Conservation (phyloP, 2,329 filamentous ascomycete species). For the Claviceps monticola region DNA sequence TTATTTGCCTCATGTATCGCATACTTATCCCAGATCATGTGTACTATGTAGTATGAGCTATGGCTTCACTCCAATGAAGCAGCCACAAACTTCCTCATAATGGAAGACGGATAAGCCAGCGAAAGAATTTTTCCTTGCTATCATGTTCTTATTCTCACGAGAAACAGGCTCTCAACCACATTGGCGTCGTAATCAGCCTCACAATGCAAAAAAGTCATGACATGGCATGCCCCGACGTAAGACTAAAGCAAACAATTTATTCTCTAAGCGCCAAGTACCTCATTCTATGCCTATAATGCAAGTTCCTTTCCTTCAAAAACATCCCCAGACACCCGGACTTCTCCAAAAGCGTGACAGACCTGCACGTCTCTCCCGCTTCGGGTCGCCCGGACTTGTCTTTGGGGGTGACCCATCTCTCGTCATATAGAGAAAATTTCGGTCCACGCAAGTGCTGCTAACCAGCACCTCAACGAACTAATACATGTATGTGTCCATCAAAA, state of each 20-base stretch:
- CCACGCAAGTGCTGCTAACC: not conserved
- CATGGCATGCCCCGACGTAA: no score
- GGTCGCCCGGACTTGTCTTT: not conserved
- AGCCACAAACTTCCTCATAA: no score
- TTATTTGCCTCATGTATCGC: no score
- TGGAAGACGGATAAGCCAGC: no score
- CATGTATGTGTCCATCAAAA: not conserved
- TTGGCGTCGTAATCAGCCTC: no score
- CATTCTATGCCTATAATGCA: constrained; percentile 1
- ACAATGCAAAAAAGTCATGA: no score
- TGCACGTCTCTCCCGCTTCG: constrained; percentile 18
- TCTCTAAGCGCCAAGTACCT: not conserved
- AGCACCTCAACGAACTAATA: not conserved
- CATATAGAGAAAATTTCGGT: not conserved
- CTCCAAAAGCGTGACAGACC: constrained; percentile 12
- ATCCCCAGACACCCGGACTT: not conserved
- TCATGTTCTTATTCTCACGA: no score
- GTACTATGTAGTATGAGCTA: no score
- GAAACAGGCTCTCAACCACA: no score
- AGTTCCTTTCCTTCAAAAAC: not conserved
- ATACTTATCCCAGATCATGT: no score
- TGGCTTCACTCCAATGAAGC: no score
- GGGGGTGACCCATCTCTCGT: not conserved
- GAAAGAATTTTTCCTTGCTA: no score
- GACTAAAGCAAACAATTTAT: not conserved